These are phyloP conservation scores for Aspergillus japonicus DNA, from an alignment of 2,329 filamentous ascomycete species.

Conservation along the genomic window DNA sequence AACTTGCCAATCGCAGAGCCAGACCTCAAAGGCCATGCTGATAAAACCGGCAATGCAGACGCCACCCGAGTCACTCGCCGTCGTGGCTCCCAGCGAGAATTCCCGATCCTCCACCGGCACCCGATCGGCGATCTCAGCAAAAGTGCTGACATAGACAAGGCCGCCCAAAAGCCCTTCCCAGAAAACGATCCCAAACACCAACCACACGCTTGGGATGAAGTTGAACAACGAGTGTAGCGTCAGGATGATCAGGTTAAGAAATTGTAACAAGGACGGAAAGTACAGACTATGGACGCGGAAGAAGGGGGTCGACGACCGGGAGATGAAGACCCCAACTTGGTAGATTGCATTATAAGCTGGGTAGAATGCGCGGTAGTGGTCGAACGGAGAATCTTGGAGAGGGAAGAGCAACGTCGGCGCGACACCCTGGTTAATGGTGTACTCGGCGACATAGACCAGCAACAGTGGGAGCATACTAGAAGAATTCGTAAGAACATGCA, in stretches of 20 bases:
- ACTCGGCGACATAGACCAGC: conserved; percentile 92
- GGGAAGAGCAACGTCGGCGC: conserved; percentile 87
- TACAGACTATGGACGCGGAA: conserved; percentile 79
- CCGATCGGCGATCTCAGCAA: conserved; percentile 86
- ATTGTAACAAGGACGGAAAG: conserved; percentile 75
- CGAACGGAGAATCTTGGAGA: conserved; percentile 71
- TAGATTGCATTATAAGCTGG: conserved; percentile 94
- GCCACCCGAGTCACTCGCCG: conserved; percentile 85
- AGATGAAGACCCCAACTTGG: conserved; percentile 92
- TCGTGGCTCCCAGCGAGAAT: conserved; percentile 86
- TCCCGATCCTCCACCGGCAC: conserved; percentile 76
- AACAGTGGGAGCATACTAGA: conserved; percentile 80
- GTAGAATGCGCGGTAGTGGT: conserved; percentile 82
- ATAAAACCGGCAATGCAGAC: conserved; percentile 86
- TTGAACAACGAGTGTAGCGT: conserved; percentile 73
- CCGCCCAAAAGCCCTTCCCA: conserved; percentile 94
- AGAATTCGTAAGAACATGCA: conserved; percentile 13
- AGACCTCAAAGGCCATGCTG: conserved; percentile 77
- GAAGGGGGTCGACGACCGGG: conserved; percentile 86
- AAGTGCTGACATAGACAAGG: conserved; percentile 92
- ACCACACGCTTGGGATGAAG: conserved; percentile 80
- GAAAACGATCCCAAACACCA: conserved; percentile 82
- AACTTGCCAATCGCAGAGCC: conserved; percentile 82
- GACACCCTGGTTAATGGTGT: conserved; percentile 95
- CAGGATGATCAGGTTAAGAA: conserved; percentile 72